These are phyloP conservation scores for Pinus albicaulis DNA, from an alignment of 75 land plant species.

Conservation along the genomic window DNA sequence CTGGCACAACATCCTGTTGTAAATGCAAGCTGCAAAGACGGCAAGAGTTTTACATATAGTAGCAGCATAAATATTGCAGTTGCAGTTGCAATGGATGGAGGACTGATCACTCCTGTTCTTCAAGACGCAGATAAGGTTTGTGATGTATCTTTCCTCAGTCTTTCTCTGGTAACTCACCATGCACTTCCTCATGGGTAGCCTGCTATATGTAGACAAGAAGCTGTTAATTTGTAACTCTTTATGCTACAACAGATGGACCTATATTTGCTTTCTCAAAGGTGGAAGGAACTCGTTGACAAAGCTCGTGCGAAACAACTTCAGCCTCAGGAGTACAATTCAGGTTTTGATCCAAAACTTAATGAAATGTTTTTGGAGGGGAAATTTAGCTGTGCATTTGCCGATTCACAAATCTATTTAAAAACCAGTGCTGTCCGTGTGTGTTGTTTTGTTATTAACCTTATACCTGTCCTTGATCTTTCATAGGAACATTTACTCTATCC, in stretches of 20 bases:
- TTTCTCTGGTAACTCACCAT: not conserved
- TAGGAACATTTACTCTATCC: slow-evolving; percentile 97
- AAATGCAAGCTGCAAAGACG: slow-evolving; percentile 92
- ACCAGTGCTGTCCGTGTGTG: not conserved
- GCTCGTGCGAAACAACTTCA: slow-evolving; percentile 91
- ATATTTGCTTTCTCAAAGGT: slow-evolving; percentile 81
- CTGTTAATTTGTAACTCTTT: not conserved
- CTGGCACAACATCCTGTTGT: slow-evolving; percentile 90
- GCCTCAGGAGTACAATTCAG: slow-evolving; percentile 94
- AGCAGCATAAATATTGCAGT: slow-evolving; percentile 89
- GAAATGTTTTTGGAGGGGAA: not conserved
- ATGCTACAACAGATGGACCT: slow-evolving; percentile 66
- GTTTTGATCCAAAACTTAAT: slow-evolving; percentile 22
- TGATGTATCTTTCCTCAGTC: not conserved
- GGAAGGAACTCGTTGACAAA: slow-evolving; percentile 95
- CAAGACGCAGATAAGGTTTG: slow-evolving; percentile 96
- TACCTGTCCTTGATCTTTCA: not conserved
- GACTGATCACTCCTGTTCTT: slow-evolving; percentile 95
- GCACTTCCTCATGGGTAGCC: not conserved
- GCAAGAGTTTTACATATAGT: slow-evolving; percentile 92
- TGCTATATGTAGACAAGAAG: not conserved
- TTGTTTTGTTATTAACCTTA: slow-evolving; percentile 4
- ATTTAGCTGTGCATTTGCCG: not conserved
- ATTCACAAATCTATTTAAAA: not conserved
- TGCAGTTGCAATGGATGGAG: slow-evolving; percentile 98